Evolutionary conservation across 2,329 filamentous ascomycete species (phyloP).

Genomic region (Colletotrichum truncatum): DNA sequence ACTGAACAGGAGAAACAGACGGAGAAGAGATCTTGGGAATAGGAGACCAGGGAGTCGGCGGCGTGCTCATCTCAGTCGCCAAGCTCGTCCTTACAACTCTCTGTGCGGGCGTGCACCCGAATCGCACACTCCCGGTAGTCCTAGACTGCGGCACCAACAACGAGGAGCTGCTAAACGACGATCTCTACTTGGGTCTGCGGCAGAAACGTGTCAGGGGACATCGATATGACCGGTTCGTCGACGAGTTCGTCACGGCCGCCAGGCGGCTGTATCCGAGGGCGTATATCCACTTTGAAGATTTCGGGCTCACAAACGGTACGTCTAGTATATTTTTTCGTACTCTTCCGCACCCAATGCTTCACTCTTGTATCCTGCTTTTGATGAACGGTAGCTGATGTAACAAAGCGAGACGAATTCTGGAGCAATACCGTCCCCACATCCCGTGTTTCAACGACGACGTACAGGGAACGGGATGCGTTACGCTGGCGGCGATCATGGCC

Average conservation of each 20-base stretch:
- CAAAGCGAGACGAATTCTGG: constrained; percentile 75
- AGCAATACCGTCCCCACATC: constrained; percentile 77
- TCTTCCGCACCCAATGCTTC: too few relatives aligned
- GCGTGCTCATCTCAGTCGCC: constrained; percentile 84
- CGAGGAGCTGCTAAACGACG: constrained; percentile 75
- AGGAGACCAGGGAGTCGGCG: constrained; percentile 88
- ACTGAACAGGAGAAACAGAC: constrained; percentile 44
- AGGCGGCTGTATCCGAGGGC: constrained; percentile 78
- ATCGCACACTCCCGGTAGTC: constrained; percentile 80
- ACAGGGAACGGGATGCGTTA: constrained; percentile 89
- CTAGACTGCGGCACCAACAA: constrained; percentile 91
- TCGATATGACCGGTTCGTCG: constrained; percentile 80
- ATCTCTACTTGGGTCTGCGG: constrained; percentile 80
- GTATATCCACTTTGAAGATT: constrained; percentile 91
- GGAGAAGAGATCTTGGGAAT: constrained; percentile 84
- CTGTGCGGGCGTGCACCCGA: constrained; percentile 87
- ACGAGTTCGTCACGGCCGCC: constrained; percentile 75
- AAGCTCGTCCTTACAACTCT: constrained; percentile 85
- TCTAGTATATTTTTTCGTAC: constrained; percentile 15
- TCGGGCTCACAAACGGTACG: constrained; percentile 76
- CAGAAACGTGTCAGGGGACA: constrained; percentile 74
- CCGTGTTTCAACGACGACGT: constrained; percentile 93
- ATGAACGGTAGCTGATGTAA: background rate
- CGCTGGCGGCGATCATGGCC: constrained; percentile 82
- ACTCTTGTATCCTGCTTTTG: too few relatives aligned